Base-by-base conservation (phyloP, 129 eudicot genomes). In the Solidago caesia region DNA sequence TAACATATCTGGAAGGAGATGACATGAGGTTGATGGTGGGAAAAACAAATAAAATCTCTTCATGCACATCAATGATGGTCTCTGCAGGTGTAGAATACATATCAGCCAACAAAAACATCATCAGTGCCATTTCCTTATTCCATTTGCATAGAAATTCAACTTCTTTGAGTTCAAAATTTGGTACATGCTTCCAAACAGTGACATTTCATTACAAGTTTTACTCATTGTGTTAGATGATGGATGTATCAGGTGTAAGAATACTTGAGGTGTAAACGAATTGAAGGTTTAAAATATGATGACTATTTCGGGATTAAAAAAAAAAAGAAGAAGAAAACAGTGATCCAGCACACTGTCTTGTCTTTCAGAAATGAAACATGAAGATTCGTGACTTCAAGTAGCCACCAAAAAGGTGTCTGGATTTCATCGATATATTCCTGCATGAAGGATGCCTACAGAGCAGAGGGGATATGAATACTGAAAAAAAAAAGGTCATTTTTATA, bases 11-110 rank as follows among this genome's bases (percentile, higher is more conserved):
- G 67, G 96, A 88, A 84, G 97, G 96, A 74, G 97, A 95, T 15
- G 96, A 85, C 75, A 88, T 81, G 79, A 95, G 88, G 64, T 75
- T 83, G 79, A 95, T 81, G 68, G 85, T 79, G 53, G 99, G 99
- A 81, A 91, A 91, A 72, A 87, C 66, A 74, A 89, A 89, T 66
- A 91, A 68, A 62, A 84, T 79, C 83, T 82, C 92, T 79, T 68
- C 85, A 72, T 70, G 85, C 71, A 73, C 59, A 75, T 68, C 84
- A 67, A 48, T 48, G 14, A 62, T 25, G 72, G 60, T 62, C 57
- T 80, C 98, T 93, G 96, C 78, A 84, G 76, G 77, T 77, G 73
- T 26, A 84, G 64, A 79, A 66, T 52, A 29, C 73, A 57, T 64
- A 80, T 67, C 64, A 74, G 71, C 63, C 11, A n/a, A 57, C 46